phyloP scores from a whole-genome alignment of 2,329 filamentous ascomycete genomes.

The Neofusicoccum laricinum region DNA sequence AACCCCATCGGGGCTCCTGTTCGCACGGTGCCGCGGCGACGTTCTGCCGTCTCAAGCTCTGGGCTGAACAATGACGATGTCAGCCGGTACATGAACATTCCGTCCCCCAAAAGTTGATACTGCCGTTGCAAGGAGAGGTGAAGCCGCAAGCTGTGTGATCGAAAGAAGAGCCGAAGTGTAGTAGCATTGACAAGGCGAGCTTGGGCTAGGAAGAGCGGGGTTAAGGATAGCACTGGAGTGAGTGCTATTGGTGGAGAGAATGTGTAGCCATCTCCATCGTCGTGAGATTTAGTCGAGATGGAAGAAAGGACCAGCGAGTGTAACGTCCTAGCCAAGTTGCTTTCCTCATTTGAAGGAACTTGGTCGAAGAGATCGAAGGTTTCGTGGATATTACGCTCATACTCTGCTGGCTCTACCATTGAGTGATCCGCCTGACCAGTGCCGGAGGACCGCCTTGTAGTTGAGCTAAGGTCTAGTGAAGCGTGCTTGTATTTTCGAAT shows the following conservation, averaged over 20 bases:
- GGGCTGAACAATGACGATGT: slow-evolving; percentile 83
- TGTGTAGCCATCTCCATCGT: slow-evolving; percentile 4
- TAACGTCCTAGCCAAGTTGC: not conserved
- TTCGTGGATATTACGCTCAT: not conserved
- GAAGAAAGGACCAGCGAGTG: slow-evolving; percentile 15
- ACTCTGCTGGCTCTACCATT: slow-evolving; percentile 17
- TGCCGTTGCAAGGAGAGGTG: slow-evolving; percentile 74
- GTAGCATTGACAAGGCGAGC: slow-evolving; percentile 73
- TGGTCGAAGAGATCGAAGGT: slow-evolving; percentile 11
- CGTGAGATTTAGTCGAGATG: not conserved
- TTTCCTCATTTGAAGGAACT: not conserved
- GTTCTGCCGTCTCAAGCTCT: slow-evolving; percentile 75
- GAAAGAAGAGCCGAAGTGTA: slow-evolving; percentile 74
- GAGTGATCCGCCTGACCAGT: slow-evolving; percentile 20
- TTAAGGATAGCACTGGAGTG: slow-evolving; percentile 69
- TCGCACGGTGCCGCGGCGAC: slow-evolving; percentile 60
- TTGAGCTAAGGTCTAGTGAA: not conserved
- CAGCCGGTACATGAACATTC: slow-evolving; percentile 75
- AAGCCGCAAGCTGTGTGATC: slow-evolving; percentile 64
- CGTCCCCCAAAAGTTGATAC: slow-evolving; percentile 83
- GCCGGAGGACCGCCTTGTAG: slow-evolving; percentile 13
- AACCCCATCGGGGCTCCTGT: slow-evolving; percentile 71
- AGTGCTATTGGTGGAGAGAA: slow-evolving; percentile 55
- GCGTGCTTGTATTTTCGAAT: slow-evolving; percentile 26
- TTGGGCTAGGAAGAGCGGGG: slow-evolving; percentile 70